These are phyloP conservation scores for Obelidium mucronatum DNA, from an alignment of 192 early-diverging fungal genomes.

Conservation along the genomic window DNA sequence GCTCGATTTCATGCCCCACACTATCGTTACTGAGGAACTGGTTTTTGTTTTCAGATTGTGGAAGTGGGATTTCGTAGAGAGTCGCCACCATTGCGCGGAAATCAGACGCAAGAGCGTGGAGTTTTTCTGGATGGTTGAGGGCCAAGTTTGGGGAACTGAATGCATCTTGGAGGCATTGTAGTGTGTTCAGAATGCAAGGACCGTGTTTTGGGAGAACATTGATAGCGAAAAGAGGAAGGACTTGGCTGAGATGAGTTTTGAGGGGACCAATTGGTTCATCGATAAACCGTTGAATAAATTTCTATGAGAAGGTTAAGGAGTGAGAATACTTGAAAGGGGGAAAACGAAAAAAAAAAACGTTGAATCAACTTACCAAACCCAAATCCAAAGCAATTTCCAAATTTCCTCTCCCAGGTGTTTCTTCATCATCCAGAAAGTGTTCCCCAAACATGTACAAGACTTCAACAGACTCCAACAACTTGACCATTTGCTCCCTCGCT, in stretches of 20 bases:
- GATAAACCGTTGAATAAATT: neutral
- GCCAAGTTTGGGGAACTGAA: too few species aligned
- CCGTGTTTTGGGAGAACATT: neutral
- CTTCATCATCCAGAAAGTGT: neutral
- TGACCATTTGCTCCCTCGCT: neutral
- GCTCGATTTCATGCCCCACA: neutral
- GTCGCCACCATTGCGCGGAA: neutral
- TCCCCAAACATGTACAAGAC: neutral
- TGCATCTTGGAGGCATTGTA: too few species aligned
- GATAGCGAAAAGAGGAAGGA: neutral
- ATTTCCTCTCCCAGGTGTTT: neutral
- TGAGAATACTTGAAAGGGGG: neutral
- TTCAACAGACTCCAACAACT: neutral
- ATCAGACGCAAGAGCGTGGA: neutral
- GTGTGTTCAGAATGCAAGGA: too few species aligned
- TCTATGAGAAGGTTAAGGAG: neutral
- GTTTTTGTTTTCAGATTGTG: too few species aligned
- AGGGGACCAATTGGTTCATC: neutral
- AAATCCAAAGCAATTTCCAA: neutral
- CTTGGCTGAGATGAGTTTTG: neutral
- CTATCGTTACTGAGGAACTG: too few species aligned
- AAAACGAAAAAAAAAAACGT: neutral
- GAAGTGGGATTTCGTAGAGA: too few species aligned
- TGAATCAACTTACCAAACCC: neutral
- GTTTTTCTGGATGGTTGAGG: neutral